These are phyloP conservation scores for Hyaloperonospora brassicae DNA, from an alignment of 352 stramenopile genomes.

Conservation along the genomic window DNA sequence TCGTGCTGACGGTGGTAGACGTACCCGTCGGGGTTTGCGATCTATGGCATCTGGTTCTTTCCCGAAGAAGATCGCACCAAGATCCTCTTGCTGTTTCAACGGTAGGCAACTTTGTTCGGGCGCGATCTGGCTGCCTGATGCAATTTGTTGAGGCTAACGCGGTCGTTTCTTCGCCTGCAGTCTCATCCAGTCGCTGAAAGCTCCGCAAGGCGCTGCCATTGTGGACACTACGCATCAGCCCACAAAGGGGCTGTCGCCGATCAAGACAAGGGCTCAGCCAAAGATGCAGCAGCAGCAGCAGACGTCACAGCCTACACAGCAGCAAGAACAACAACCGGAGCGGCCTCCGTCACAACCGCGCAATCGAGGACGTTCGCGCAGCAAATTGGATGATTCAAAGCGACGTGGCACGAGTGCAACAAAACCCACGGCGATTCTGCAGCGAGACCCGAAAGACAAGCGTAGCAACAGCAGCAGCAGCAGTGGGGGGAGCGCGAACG, in stretches of 20 bases:
- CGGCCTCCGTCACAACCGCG: conserved; percentile 24
- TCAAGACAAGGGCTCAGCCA: conserved; percentile 20
- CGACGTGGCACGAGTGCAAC: conserved; percentile 16
- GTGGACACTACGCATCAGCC: conserved; percentile 14
- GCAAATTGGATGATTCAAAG: conserved; percentile 48
- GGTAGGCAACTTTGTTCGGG: conserved; percentile 26
- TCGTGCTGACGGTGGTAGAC: conserved; percentile 16
- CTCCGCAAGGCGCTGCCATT: conserved; percentile 20
- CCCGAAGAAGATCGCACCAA: conserved; percentile 77
- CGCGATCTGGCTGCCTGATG: neutral
- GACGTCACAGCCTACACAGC: conserved; percentile 27
- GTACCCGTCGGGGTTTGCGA: conserved; percentile 57
- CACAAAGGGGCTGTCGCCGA: conserved; percentile 12
- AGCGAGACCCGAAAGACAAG: conserved; percentile 41
- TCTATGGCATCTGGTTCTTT: conserved; percentile 86
- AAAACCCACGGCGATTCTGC: conserved; percentile 54
- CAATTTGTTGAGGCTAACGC: conserved; percentile 7
- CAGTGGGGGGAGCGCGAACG: conserved; percentile 23
- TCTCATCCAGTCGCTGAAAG: conserved; percentile 57
- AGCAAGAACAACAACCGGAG: conserved; percentile 26
- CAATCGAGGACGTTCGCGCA: conserved; percentile 42
- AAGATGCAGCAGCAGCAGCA: conserved; percentile 22
- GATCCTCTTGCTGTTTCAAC: conserved; percentile 64
- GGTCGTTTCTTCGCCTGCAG: conserved; percentile 21
- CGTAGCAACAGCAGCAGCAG: conserved; percentile 26